A percentile compares a stretch with the other conserved stretches of the same genome.
phyloP scores from a whole-genome alignment of 2,329 filamentous ascomycete genomes.

The Ceratocystis ficicola region DNA sequence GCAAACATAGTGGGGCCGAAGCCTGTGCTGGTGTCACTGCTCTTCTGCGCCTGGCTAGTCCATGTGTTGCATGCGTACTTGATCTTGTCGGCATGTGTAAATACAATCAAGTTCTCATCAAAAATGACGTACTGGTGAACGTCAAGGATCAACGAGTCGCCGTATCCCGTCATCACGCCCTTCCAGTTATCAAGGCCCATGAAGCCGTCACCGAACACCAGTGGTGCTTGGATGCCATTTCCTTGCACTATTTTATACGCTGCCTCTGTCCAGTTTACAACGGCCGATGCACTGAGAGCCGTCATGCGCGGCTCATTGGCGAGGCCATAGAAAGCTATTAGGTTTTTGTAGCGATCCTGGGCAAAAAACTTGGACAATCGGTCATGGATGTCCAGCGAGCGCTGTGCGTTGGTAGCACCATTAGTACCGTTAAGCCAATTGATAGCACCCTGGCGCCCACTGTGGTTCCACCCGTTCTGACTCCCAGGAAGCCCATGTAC shows the following conservation, averaged over 20 bases:
- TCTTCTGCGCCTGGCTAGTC: conserved; percentile 63
- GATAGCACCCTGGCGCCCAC: conserved; percentile 67
- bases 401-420: conserved; percentile 62
- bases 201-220: conserved; percentile 93
- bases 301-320: conserved; percentile 92
- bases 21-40: conserved; percentile 60
- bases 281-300: conserved; percentile 49
- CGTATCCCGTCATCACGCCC: conserved; percentile 58
- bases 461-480: conserved; percentile 98
- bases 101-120: conserved; percentile 74
- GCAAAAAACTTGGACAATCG: conserved; percentile 84
- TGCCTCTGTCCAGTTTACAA: conserved; percentile 66
- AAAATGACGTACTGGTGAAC: conserved; percentile 99
- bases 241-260: conserved; percentile 60
- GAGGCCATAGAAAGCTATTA: conserved; percentile 85
- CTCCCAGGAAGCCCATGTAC: conserved; percentile 83
- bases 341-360: conserved; percentile 81
- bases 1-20: conserved; percentile 92
- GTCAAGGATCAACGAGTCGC: conserved; percentile 66
- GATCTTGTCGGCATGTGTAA: conserved; percentile 72
- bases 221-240: conserved; percentile 59
- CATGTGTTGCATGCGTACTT: conserved; percentile 79
- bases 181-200: conserved; percentile 86
- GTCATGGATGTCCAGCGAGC: conserved; percentile 77
- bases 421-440: conserved; percentile 86